Evolutionary conservation across 495 filamentous ascomycete genomes (phyloP), one percentile per base, ranked within the genome.

Genomic region (Tuber microsphaerosporum): DNA sequence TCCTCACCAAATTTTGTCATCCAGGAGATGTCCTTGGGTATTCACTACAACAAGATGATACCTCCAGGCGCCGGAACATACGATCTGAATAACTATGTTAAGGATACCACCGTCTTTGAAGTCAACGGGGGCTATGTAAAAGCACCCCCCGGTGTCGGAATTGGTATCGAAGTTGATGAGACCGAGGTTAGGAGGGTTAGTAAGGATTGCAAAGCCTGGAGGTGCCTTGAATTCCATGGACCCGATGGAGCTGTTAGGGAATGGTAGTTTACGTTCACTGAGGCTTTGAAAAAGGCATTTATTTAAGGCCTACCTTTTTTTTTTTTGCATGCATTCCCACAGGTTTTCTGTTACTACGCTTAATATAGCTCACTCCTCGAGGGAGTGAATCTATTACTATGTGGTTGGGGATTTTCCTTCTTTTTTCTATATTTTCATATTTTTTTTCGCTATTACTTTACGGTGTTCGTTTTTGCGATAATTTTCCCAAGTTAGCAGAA

Each of bases 11-110:
- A 94, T 81, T 92, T 92, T 81, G 89, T 87, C 45, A 93, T 94
- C 71, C 92, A 93, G 83, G 92, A 94, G 85, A 93, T 93, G 92
- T 89, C 88, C 73, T 78, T 92, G 71, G 92, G 91, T 0, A 93
- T 94, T 72, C 92, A 94, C 83, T 94, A 94, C 81, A 93, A 93
- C 78, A 84, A 85, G 26, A 88, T 88, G 78, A 83, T 69, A 22
- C 77, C 78, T 26, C 26, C 73, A 19, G 89, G 87, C 51, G 88
- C 83, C 14, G 89, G 91, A 12, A 85, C 88, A 65, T 87, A 87
- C 73, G 91, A 94, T 83, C 85, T 93, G 68, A 87, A 85, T 1
- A 92, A 86, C 75, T 94, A 93, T 78, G 85, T 90, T 9, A 88
- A 87, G 75, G 88, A 92, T 81, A 74, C 85, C 1, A 74, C 74